phyloP scores from a whole-genome alignment of 495 filamentous ascomycete genomes.

The Aspergillus panamensis region DNA sequence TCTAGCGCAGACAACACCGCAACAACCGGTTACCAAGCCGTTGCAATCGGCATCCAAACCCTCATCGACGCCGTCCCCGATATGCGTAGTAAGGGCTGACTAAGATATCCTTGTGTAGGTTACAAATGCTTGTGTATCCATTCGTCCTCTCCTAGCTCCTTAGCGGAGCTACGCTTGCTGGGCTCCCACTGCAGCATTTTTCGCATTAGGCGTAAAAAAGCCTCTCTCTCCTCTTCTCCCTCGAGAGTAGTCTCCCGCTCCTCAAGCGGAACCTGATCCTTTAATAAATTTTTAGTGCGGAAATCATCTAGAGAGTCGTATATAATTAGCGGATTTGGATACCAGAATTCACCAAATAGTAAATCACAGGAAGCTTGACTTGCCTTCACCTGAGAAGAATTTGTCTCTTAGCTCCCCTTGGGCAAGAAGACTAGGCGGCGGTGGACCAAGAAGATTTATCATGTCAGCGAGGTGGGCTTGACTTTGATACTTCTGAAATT shows the following conservation, averaged over 20 bases:
- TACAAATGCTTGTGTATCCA: too few relatives aligned
- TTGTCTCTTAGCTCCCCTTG: conserved; percentile 21
- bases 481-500: conserved; percentile 29
- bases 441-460: conserved; percentile 41
- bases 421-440: conserved; percentile 34
- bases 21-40: conserved; percentile 46
- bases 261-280: conserved; percentile 29
- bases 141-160: too few relatives aligned
- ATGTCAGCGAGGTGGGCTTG: conserved; percentile 45
- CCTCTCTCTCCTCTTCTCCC: conserved; percentile 23
- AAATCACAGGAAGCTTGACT: too few relatives aligned
- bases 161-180: too few relatives aligned
- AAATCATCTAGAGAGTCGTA: conserved; percentile 18
- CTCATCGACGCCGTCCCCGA: conserved; percentile 43
- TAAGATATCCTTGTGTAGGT: too few relatives aligned
- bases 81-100: too few relatives aligned
- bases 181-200: too few relatives aligned
- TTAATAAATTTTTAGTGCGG: conserved; percentile 9
- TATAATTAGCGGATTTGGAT: too few relatives aligned
- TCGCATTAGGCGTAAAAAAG: conserved; percentile 32
- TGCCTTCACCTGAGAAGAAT: conserved; percentile 22
- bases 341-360: background rate
- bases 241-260: conserved; percentile 25
- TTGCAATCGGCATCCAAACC: conserved; percentile 38
- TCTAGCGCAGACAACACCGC: conserved; percentile 39